Base-by-base conservation (phyloP, 2,329 filamentous ascomycete genomes). In the Cryphonectria nitschkei region DNA sequence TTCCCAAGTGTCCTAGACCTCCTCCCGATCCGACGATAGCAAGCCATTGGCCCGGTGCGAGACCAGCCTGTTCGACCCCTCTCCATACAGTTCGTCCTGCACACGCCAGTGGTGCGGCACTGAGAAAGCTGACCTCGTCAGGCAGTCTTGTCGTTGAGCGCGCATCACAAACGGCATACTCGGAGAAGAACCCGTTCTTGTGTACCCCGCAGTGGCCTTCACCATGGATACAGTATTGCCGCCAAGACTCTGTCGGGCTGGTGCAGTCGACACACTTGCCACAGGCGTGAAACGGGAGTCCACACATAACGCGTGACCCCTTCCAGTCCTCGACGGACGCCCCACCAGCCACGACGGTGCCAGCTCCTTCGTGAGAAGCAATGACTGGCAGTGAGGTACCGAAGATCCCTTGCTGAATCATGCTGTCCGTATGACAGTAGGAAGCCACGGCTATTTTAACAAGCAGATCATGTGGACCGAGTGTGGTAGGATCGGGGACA, bases 381-480 rank as follows among this genome's bases (percentile, higher is more conserved):
- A 83, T 89, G 70, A 82, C 81, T 0, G 88, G 88, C 0, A 90
- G 80, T 3, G 77, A 69, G 0, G 82, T 82, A 8, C 76, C 78
- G 76, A 90, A 85, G 62, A 82, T 77, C 64, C 88, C 88, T 1
- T 80, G 75, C 8, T 76, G 74, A 4, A 89, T 86, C 85, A 90
- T 88, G 72, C 78, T 78, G 79, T 90, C 88, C 0, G 89, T 90
- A 80, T 91, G 88, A 80, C 88, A 90, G 75, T 89, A 84, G 0
- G 86, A 88, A 13, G 86, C 88, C 22, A 87, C 87, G 68, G 86
- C 87, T 67, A 89, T 81, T 77, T 88, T 88, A 75, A 90, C 81
- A 50, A 90, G 83, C n/a, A 91, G 79, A 73, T 90, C 88, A 73
- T 86, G 75, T 0, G 84, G 82, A 5, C 79, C 77, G 22, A 89